A percentile compares a stretch with the other conserved stretches of the same genome.
Evolutionary conservation across 805 yeast species (phyloP).

Genomic region (Candida vartiovaarae): DNA sequence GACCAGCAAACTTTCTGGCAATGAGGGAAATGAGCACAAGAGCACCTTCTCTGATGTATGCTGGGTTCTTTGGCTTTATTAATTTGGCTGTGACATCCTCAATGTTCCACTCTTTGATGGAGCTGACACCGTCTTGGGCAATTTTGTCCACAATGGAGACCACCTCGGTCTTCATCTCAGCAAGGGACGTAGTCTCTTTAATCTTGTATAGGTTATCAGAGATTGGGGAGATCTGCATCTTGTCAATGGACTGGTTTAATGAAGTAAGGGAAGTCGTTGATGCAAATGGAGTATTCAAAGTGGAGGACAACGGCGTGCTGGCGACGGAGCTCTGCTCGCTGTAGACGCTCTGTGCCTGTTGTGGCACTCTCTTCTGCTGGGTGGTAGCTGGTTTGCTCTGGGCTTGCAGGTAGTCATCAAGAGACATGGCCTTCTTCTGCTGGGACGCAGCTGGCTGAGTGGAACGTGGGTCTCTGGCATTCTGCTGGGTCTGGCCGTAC

Average conservation of each 20-base stretch:
- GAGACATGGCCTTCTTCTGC: slow-evolving; percentile 20
- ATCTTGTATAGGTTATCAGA: slow-evolving; percentile 48
- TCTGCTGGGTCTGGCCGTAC: slow-evolving; percentile 5
- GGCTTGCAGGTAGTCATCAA: slow-evolving; percentile 18
- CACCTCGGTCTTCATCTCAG: slow-evolving; percentile 29
- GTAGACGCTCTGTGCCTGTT: slow-evolving; percentile 2
- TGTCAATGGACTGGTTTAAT: slow-evolving; percentile 61
- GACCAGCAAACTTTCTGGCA: slow-evolving; percentile 57
- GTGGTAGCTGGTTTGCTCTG: slow-evolving; percentile 6
- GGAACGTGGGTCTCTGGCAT: slow-evolving; percentile 2
- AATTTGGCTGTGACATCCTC: slow-evolving; percentile 57
- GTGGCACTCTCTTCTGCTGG: slow-evolving; percentile 6
- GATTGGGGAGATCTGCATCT: slow-evolving; percentile 60
- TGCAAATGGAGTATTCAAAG: slow-evolving; percentile 34
- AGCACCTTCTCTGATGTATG: slow-evolving; percentile 72
- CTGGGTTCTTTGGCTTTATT: slow-evolving; percentile 64
- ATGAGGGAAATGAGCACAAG: slow-evolving; percentile 52
- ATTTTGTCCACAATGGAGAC: slow-evolving; percentile 41
- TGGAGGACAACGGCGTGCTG: slow-evolving; percentile 21
- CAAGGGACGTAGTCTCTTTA: slow-evolving; percentile 30
- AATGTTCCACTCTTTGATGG: slow-evolving; percentile 60
- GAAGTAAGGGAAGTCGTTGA: slow-evolving; percentile 72
- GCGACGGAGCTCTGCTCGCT: slow-evolving; percentile 15
- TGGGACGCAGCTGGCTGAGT: background rate
- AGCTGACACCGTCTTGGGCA: slow-evolving; percentile 33